phyloP scores from a whole-genome alignment of 495 filamentous ascomycete genomes.

The Penicillium cinerascens region DNA sequence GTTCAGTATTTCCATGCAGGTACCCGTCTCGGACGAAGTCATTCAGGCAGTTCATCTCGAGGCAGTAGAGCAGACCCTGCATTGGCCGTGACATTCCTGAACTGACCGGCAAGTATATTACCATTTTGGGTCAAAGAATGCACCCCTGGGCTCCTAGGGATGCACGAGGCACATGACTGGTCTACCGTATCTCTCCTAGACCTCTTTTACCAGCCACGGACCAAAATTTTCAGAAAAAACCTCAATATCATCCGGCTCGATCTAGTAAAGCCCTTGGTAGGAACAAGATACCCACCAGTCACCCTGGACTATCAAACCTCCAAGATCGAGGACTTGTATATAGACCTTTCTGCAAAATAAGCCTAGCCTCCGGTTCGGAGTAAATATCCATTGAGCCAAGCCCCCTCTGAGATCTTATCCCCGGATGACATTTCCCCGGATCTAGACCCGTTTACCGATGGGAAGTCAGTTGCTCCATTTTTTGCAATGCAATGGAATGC shows the following conservation, averaged over 20 bases:
- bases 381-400: not conserved
- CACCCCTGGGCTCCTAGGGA: not conserved
- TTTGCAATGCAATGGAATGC: not conserved
- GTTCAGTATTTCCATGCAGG: not conserved
- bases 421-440: not conserved
- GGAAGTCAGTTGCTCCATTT: not conserved
- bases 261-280: not conserved
- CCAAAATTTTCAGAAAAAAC: not conserved
- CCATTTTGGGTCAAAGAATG: not conserved
- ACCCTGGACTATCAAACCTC: not conserved
- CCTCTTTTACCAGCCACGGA: not conserved
- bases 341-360: not conserved
- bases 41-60: not conserved
- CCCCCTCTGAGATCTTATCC: not conserved
- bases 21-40: not conserved
- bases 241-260: not conserved
- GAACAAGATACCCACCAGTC: not conserved
- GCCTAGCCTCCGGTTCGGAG: not conserved
- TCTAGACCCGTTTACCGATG: not conserved
- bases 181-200: not conserved
- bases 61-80: not conserved
- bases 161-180: not conserved
- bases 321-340: not conserved
- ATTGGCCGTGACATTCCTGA: not conserved
- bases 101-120: not conserved